Evolutionary conservation across 163 green algal species (phyloP).

Genomic region (Picocystis sp.): DNA sequence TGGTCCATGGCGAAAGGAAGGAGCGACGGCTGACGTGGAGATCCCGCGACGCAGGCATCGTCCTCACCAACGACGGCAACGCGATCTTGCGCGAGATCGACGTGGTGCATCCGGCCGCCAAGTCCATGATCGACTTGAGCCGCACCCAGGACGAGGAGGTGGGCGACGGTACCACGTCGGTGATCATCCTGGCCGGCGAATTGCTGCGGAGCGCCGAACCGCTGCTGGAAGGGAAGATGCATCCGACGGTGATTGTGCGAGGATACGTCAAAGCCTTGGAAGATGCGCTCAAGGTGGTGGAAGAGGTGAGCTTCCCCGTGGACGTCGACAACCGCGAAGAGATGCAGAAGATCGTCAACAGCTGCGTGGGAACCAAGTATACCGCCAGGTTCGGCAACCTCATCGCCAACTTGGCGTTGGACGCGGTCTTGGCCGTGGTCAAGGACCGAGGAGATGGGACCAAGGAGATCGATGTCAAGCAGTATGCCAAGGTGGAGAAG

Average conservation of each 20-base stretch:
- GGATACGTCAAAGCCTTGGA: conserved; percentile 61
- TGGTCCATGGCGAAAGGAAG: neutral
- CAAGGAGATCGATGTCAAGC: conserved; percentile 95
- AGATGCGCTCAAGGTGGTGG: conserved; percentile 51
- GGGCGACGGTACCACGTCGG: conserved; percentile 92
- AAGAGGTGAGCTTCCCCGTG: conserved; percentile 74
- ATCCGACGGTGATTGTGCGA: conserved; percentile 90
- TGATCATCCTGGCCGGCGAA: conserved; percentile 90
- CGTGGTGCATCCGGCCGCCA: conserved; percentile 88
- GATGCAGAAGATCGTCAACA: conserved; percentile 89
- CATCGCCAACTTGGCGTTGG: conserved; percentile 86
- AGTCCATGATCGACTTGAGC: conserved; percentile 97
- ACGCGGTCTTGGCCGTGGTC: conserved; percentile 72
- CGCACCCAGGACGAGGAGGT: conserved; percentile 96
- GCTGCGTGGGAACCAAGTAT: conserved; percentile 97
- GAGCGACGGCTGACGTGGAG: neutral
- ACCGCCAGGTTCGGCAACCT: conserved; percentile 82
- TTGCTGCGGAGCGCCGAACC: conserved; percentile 76
- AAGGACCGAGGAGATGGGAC: conserved; percentile 38
- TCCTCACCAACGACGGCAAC: conserved; percentile 97
- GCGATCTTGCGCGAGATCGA: conserved; percentile 97
- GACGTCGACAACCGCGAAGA: conserved; percentile 59
- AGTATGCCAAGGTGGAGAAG: conserved; percentile 98
- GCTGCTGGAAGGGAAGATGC: conserved; percentile 78
- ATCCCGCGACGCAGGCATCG: conserved; percentile 52